A percentile compares a stretch with the other conserved stretches of the same genome.
phyloP scores from a whole-genome alignment of 805 yeast species.

The Pichia kluyveri region DNA sequence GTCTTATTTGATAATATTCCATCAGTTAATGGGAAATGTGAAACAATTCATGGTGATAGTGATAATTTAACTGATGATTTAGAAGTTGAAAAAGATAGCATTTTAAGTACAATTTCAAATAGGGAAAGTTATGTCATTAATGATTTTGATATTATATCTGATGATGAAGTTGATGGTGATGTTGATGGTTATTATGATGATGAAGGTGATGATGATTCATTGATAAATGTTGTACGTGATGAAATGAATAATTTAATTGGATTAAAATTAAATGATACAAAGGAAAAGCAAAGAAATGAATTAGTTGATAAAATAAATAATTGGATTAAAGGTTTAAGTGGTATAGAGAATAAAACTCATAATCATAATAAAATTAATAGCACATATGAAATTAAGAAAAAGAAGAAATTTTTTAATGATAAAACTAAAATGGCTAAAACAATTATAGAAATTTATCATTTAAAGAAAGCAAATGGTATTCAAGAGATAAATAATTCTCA shows the following conservation, averaged over 20 bases:
- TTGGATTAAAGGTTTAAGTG: neutral
- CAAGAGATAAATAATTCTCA: neutral
- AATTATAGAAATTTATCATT: neutral
- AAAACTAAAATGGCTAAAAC: neutral
- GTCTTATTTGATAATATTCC: neutral
- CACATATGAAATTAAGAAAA: neutral
- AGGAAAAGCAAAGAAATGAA: neutral
- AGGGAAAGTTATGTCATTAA: conserved; percentile 13
- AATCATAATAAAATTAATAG: neutral
- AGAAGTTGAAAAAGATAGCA: neutral
- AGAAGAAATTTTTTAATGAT: neutral
- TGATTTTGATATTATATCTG: conserved; percentile 5
- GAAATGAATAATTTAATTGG: neutral
- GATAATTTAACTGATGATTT: neutral
- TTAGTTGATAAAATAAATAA: conserved; percentile 3
- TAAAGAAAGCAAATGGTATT: neutral
- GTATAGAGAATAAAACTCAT: neutral
- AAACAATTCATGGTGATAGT: neutral
- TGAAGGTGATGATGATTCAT: conserved; percentile 11
- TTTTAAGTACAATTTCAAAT: conserved; percentile 3
- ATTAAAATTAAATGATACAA: neutral
- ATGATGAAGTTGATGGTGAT: neutral
- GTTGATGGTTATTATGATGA: conserved; percentile 11
- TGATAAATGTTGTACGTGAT: neutral
- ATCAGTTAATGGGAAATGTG: neutral